Evolutionary conservation across 176 grass and related monocot genomes (phyloP).

Genomic region (Carex pumila): DNA sequence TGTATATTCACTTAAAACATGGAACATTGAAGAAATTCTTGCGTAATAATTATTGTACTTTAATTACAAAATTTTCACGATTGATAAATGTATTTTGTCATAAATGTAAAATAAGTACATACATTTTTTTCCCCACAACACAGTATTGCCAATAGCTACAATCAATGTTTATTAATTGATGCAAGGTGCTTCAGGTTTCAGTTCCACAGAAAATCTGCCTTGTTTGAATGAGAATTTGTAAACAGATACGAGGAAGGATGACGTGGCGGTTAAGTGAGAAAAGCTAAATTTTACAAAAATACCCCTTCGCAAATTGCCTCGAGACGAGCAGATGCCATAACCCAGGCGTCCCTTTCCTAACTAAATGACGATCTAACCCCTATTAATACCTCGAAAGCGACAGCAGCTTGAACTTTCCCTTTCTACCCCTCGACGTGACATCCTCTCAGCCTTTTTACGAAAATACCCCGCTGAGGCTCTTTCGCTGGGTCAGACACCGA

Average conservation of each 20-base stretch:
- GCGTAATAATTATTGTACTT: not conserved
- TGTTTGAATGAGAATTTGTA: constrained; percentile 20
- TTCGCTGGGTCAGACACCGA: constrained; percentile 6
- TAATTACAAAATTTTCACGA: not conserved
- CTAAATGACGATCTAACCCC: constrained; percentile 41
- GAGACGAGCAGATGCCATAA: constrained; percentile 18
- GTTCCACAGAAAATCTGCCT: not conserved
- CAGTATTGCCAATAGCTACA: not conserved
- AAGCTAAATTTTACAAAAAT: not conserved
- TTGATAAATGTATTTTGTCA: not conserved
- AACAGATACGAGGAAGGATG: constrained; percentile 88
- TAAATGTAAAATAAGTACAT: not conserved
- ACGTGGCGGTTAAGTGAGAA: constrained; percentile 35
- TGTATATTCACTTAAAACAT: not conserved
- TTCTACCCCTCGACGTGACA: constrained; percentile 34
- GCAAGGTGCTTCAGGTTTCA: not conserved
- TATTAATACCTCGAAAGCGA: constrained; percentile 23
- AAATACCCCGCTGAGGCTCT: constrained; percentile 3
- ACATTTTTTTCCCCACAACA: not conserved
- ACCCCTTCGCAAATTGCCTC: not conserved
- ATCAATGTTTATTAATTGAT: not conserved
- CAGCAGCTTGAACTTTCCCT: not conserved
- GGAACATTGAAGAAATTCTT: not conserved
- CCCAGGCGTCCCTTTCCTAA: not conserved
- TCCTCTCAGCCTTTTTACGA: not conserved